Evolutionary conservation across 1,139 yeast genomes (phyloP), one percentile per base, ranked within the genome.

Genomic region (Hyphopichia pseudoburtonii): DNA sequence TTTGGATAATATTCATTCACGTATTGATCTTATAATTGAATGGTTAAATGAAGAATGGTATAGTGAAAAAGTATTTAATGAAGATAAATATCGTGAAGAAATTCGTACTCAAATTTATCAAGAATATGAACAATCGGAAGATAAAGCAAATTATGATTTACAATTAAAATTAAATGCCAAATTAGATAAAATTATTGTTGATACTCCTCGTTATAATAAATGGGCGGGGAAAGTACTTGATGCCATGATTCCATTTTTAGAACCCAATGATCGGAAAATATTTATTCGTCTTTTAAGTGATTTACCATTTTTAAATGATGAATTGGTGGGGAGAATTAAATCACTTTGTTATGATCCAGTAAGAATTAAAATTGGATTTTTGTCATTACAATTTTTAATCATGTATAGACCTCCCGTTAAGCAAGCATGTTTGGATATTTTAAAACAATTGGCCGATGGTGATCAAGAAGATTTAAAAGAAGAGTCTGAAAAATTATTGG

Each of bases 1-100:
- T 41, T 70, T 88, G 51, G 82, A 76, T 15, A 86, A 85, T 51
- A 83, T 90, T 46, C 83, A 86, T 41, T 72, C 70, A 10, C 68
- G 92, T 29, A 73, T 90, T 12, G 95, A 87, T 43, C 64, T 84
- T 28, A 80, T 87, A n/a, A 80, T 90, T 27, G 89, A 86, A 44
- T 94, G 99, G 99, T 66, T 94, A 37, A 90, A 86, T 51, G 98
- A 92, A 60, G 98, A 94, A 59, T 94, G 97, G 95, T 90, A 81
- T 57, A 75, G 81, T 32, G 95, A 85, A 46, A 64, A 64, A 44
- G 78, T 77, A 1, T 63, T 62, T 38, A 62, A 63, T 43, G 73
- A 68, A 41, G 56, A 56, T 34, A 43, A 48, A 32, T 29, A 47
- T 22, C 38, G 40, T 17, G 49, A 50, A 19, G 38, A 50, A 35